Evolutionary conservation across 768 basidiomycete species (phyloP).

Genomic region (Suillus subalutaceus): DNA sequence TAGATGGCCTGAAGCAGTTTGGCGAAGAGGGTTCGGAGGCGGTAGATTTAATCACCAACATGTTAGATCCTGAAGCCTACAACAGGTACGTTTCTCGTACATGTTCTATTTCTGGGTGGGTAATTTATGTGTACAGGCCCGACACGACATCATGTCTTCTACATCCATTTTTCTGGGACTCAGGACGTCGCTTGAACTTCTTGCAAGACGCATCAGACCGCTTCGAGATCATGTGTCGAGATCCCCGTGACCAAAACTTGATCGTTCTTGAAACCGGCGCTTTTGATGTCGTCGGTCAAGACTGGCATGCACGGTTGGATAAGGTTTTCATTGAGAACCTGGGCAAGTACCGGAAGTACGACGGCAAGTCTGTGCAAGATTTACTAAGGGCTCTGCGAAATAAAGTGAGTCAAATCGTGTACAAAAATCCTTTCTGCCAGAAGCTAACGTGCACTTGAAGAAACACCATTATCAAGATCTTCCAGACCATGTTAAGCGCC

Average conservation of each 20-base stretch:
- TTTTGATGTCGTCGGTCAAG: constrained; percentile 74
- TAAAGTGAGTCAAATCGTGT: constrained; percentile 61
- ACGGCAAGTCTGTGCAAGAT: constrained; percentile 89
- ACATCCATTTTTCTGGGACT: constrained; percentile 98
- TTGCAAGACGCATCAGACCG: constrained; percentile 97
- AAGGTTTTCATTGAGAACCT: constrained; percentile 91
- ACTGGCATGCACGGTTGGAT: constrained; percentile 89
- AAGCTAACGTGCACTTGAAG: constrained; percentile 42
- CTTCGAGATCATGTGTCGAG: constrained; percentile 97
- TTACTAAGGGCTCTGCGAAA: constrained; percentile 90
- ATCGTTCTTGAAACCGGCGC: constrained; percentile 76
- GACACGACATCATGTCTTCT: constrained; percentile 85
- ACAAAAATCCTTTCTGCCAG: neutral
- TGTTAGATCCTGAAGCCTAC: constrained; percentile 79
- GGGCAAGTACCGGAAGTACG: constrained; percentile 97
- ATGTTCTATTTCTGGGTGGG: neutral
- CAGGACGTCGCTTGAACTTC: constrained; percentile 83
- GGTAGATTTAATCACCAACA: constrained; percentile 71
- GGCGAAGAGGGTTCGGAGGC: constrained; percentile 97
- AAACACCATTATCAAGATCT: constrained; percentile 99
- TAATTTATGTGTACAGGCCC: constrained; percentile 54
- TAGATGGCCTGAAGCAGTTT: constrained; percentile 74
- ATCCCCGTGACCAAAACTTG: constrained; percentile 80
- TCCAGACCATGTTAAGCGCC: constrained; percentile 86
- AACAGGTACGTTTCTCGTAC: constrained; percentile 59